Evolutionary conservation across 257 asterid genomes (phyloP).

Genomic region (Solanum bulbocastanum): DNA sequence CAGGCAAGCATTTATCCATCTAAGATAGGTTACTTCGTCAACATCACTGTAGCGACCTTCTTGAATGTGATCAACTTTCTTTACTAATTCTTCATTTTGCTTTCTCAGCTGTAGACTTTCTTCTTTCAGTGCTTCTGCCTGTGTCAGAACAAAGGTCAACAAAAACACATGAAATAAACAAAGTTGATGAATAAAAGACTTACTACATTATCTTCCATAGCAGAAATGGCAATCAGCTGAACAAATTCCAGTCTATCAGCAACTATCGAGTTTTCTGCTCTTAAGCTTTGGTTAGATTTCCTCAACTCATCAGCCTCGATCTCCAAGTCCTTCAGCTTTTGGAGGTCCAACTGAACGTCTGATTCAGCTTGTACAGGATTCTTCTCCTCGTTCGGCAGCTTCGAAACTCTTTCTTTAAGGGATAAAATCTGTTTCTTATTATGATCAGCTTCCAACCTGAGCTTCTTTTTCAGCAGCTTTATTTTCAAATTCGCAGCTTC

Average conservation of each 20-base stretch:
- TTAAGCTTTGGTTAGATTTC: conserved; percentile 35
- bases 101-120: conserved; percentile 38
- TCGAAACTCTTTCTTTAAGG: conserved; percentile 64
- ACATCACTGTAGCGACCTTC: conserved; percentile 44
- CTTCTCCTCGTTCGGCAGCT: conserved; percentile 43
- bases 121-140: conserved; percentile 44
- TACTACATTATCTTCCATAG: conserved; percentile 54
- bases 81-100: conserved; percentile 41
- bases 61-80: conserved; percentile 67
- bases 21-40: conserved; percentile 79
- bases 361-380: conserved; percentile 14
- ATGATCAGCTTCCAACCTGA: conserved; percentile 48
- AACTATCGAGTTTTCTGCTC: conserved; percentile 46
- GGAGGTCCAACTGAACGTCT: conserved; percentile 18
- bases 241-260: conserved; percentile 36
- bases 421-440: conserved; percentile 55
- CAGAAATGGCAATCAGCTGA: conserved; percentile 39
- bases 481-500: conserved; percentile 69
- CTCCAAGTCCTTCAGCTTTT: conserved; percentile 32
- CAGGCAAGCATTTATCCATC: conserved; percentile 90
- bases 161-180: not conserved
- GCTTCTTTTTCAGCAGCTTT: conserved; percentile 44
- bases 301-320: conserved; percentile 46
- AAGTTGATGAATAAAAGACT: not conserved
- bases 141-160: not conserved